Conservation (phyloP, 2,329 filamentous ascomycete species). For the Cladophialophora carrionii region DNA sequence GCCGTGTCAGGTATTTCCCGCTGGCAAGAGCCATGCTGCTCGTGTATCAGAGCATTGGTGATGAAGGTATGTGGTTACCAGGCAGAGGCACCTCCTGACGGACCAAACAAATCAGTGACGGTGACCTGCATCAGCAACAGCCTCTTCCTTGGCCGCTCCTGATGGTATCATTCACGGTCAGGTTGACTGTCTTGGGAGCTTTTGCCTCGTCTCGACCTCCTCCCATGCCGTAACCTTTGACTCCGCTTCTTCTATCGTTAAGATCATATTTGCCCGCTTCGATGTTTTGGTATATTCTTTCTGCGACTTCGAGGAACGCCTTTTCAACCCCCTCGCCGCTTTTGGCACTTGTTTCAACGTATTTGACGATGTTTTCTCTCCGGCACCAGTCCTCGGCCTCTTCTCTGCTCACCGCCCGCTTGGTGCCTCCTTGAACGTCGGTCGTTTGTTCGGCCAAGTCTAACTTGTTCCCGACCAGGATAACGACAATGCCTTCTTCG, state of each 20-base stretch:
- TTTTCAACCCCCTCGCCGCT: constrained; percentile 91
- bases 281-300: constrained; percentile 95
- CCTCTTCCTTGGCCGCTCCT: constrained; percentile 45
- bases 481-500: constrained; percentile 90
- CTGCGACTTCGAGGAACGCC: constrained; percentile 89
- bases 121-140: constrained; percentile 31
- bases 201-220: constrained; percentile 42
- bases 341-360: constrained; percentile 96
- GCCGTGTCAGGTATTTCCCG: neutral
- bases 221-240: constrained; percentile 66
- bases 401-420: constrained; percentile 73
- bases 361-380: constrained; percentile 82
- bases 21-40: neutral
- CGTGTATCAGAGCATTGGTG: neutral
- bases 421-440: constrained; percentile 49
- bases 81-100: neutral
- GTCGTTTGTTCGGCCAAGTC: constrained; percentile 64
- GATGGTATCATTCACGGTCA: constrained; percentile 55
- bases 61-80: neutral
- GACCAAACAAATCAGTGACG: neutral
- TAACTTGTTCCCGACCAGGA: constrained; percentile 93
- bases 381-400: constrained; percentile 91
- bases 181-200: constrained; percentile 48
- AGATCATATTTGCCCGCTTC: constrained; percentile 93
- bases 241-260: constrained; percentile 87